Conservation (phyloP, 2,329 filamentous ascomycete genomes). For the Colletotrichum lentis region DNA sequence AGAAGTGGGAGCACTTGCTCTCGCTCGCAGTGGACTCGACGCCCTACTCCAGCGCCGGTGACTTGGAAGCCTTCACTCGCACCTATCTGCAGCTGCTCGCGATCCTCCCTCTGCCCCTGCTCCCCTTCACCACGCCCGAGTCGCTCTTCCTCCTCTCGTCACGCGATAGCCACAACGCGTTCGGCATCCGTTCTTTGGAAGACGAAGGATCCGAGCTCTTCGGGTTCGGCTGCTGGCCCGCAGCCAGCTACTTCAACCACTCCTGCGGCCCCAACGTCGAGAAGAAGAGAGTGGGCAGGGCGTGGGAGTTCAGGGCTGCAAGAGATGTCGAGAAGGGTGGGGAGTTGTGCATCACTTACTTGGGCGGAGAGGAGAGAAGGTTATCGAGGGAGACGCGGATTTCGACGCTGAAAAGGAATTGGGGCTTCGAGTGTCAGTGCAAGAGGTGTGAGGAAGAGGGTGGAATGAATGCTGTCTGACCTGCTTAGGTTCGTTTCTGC, state of each 20-base stretch:
- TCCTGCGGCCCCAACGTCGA: slow-evolving; percentile 28
- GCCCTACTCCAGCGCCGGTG: slow-evolving; percentile 22
- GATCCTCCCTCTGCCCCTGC: slow-evolving; percentile 10
- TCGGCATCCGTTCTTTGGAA: slow-evolving; percentile 33
- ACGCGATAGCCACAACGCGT: slow-evolving; percentile 32
- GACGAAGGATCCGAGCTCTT: slow-evolving; percentile 36
- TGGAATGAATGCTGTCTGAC: background rate
- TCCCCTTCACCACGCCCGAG: slow-evolving; percentile 24
- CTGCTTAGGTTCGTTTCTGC: background rate
- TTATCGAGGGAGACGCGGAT: slow-evolving; percentile 21
- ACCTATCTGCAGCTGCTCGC: slow-evolving; percentile 34
- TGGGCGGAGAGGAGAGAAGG: slow-evolving; percentile 28
- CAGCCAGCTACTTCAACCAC: slow-evolving; percentile 34
- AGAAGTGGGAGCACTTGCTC: slow-evolving; percentile 24
- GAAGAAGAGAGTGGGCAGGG: slow-evolving; percentile 25
- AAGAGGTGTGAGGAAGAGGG: slow-evolving; percentile 15
- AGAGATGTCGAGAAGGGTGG: slow-evolving; percentile 7
- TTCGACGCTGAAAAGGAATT: slow-evolving; percentile 23
- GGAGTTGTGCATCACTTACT: slow-evolving; percentile 30
- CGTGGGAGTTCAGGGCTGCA: slow-evolving; percentile 28
- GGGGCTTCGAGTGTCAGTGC: slow-evolving; percentile 33
- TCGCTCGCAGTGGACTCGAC: slow-evolving; percentile 28
- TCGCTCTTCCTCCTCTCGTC: slow-evolving; percentile 22
- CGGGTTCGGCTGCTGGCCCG: slow-evolving; percentile 33
- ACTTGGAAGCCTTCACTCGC: slow-evolving; percentile 19